Evolutionary conservation across 352 stramenopile genomes (phyloP), one percentile per base, ranked within the genome.

Genomic region (Phytophthora multivora): DNA sequence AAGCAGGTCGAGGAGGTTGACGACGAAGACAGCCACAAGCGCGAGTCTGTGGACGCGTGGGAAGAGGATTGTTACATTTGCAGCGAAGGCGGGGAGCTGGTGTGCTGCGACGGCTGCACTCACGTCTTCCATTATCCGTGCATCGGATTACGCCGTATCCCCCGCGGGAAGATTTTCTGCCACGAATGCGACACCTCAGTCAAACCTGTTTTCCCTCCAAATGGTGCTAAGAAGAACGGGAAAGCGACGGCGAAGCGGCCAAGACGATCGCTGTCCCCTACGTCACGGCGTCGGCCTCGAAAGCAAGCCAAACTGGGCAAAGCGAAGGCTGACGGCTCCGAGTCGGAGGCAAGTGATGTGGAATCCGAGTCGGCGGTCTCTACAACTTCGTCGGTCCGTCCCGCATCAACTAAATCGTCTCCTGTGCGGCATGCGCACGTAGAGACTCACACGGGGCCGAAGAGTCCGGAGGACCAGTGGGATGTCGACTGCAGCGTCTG

Each of bases 111-210:
- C 40, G 89, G 86, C 25, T 98, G 96, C 56, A 90, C 90, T 9
- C 78, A 90, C 31, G 85, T 96, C 8, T 98, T 97, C 70, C 96
- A 98, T 65, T 75, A 84, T 35, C 75, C 86, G 15, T 98, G 95
- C 48, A 73, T 92, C 31, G 74, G 77, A 15, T 54, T 93, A n/a
- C 79, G 86, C 5, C 83, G 88, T 36, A 77, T 95, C 3, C 88
- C 88, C n/a, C 69, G 88, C 0, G 88, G 88, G 11, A 96, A 96
- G 53, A 94, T 81, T 5, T 96, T 93, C 52, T 96, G 88, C 47
- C 83, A 93, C 39, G 62, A 82, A 33, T 96, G 88, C 36, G 85
- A 95, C 23, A 56, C 73, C 28, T 81, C 75, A 2, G 84, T 93
- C 8, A 88, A 91, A 51, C 86, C 82, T 5, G 72, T 91, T 7